Conservation (phyloP, 352 stramenopile species). For the Elongisporangium prolatum region DNA sequence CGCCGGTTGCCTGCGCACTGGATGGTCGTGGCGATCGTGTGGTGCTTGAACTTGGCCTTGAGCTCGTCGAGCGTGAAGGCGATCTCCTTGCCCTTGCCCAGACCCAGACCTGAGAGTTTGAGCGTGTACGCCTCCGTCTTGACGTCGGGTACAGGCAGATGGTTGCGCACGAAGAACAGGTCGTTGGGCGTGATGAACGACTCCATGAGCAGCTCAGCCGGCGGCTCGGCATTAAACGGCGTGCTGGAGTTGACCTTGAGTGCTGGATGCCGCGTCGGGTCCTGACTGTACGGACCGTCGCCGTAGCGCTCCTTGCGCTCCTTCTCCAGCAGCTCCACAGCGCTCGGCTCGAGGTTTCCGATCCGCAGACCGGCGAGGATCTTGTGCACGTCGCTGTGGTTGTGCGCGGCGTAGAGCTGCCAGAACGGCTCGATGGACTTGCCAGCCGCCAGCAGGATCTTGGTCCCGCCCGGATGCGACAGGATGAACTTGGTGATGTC, state of each 20-base stretch:
- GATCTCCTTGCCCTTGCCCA: constrained; percentile 37
- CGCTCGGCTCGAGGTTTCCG: constrained; percentile 83
- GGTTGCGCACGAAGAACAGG: constrained; percentile 97
- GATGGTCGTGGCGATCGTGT: constrained; percentile 91
- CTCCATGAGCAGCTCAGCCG: constrained; percentile 88
- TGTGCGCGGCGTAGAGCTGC: constrained; percentile 96
- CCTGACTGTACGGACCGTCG: constrained; percentile 91
- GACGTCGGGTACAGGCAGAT: constrained; percentile 94
- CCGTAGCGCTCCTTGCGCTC: constrained; percentile 79
- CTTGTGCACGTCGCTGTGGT: constrained; percentile 88
- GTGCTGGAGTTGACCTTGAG: constrained; percentile 92
- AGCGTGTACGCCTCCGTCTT: constrained; percentile 58
- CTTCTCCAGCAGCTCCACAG: constrained; percentile 84
- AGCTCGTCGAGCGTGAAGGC: constrained; percentile 82
- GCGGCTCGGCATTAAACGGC: constrained; percentile 95
- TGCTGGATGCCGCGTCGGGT: constrained; percentile 84
- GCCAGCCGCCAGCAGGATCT: constrained; percentile 87
- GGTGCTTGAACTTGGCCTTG: constrained; percentile 91
- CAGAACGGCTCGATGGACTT: constrained; percentile 92
- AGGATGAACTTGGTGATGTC: constrained; percentile 96
- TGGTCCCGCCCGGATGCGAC: constrained; percentile 90
- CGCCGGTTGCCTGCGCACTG: constrained; percentile 97
- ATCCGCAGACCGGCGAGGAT: constrained; percentile 91
- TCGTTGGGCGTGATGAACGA: constrained; percentile 95
- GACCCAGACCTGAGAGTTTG: constrained; percentile 60